A percentile compares a stretch with the other conserved stretches of the same genome.
These are phyloP conservation scores for Penicillium daleae DNA, from an alignment of 495 filamentous ascomycete genomes.

Conservation along the genomic window DNA sequence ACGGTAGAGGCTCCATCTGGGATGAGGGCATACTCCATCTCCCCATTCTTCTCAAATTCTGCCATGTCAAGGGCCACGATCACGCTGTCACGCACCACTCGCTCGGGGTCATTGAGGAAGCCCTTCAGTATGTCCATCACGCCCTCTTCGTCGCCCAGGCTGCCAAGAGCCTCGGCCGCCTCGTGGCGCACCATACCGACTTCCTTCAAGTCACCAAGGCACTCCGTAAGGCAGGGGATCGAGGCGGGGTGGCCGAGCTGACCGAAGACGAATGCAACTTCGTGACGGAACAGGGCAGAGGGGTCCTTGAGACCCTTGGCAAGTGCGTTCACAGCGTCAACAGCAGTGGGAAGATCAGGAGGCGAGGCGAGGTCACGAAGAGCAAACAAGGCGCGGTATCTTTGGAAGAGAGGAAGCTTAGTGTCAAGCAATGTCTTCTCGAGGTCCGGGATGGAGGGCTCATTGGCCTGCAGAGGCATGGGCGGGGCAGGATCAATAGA, in stretches of 20 bases:
- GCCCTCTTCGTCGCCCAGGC: conserved; percentile 89
- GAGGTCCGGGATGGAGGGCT: conserved; percentile 71
- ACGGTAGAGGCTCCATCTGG: conserved; percentile 56
- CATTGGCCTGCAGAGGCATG: conserved; percentile 61
- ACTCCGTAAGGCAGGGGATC: conserved; percentile 81
- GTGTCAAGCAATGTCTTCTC: conserved; percentile 79
- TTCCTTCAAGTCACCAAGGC: conserved; percentile 78
- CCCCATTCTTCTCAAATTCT: conserved; percentile 88
- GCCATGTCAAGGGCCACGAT: conserved; percentile 98
- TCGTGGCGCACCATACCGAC: conserved; percentile 97
- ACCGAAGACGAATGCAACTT: conserved; percentile 97
- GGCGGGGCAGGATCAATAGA: conserved; percentile 96
- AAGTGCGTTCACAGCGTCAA: conserved; percentile 79
- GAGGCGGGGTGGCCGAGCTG: conserved; percentile 95
- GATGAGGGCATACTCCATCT: conserved; percentile 88
- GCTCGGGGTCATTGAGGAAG: conserved; percentile 87
- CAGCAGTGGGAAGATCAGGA: conserved; percentile 83
- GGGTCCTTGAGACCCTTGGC: conserved; percentile 85
- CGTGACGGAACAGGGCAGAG: conserved; percentile 95
- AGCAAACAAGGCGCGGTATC: conserved; percentile 98
- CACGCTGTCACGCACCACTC: conserved; percentile 92
- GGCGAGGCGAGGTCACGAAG: conserved; percentile 92
- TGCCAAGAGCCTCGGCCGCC: conserved; percentile 96
- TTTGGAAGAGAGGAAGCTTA: conserved; percentile 77
- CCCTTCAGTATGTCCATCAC: conserved; percentile 82